A percentile compares a stretch with the other conserved stretches of the same genome.
Conservation (phyloP, 768 basidiomycete genomes). For the Rhizopogon roseolus region DNA sequence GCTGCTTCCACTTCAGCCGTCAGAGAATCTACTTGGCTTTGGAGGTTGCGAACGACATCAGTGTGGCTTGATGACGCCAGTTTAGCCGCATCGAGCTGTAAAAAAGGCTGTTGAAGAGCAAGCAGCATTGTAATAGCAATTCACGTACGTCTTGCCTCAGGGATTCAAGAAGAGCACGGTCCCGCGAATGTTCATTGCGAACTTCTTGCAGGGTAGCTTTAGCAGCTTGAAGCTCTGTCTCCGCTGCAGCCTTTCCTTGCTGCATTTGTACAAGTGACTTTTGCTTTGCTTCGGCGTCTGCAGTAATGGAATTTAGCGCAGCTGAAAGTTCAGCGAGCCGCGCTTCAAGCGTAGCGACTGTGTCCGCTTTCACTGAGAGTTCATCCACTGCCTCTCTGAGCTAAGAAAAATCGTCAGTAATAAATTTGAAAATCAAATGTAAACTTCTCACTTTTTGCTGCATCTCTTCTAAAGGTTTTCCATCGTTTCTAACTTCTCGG, state of each 20-base stretch:
- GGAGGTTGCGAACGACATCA: slow-evolving; percentile 43
- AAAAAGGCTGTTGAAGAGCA: slow-evolving; percentile 2
- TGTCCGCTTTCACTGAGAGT: slow-evolving; percentile 47
- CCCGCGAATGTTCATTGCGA: slow-evolving; percentile 21
- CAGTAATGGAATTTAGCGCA: slow-evolving; percentile 41
- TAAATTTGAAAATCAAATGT: not conserved
- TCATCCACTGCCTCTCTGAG: slow-evolving; percentile 54
- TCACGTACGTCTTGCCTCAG: slow-evolving; percentile 48
- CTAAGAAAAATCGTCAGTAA: slow-evolving; percentile 29
- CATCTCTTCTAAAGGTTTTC: slow-evolving; percentile 51
- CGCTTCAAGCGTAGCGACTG: slow-evolving; percentile 47
- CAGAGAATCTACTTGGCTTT: slow-evolving; percentile 44
- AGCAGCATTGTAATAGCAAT: not conserved
- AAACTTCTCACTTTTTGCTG: slow-evolving; percentile 49
- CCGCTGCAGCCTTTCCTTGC: slow-evolving; percentile 42
- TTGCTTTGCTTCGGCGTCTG: slow-evolving; percentile 46
- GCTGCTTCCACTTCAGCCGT: slow-evolving; percentile 45
- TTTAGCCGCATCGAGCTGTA: slow-evolving; percentile 51
- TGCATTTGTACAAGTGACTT: slow-evolving; percentile 42
- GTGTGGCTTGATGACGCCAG: slow-evolving; percentile 35
- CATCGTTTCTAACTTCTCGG: slow-evolving; percentile 61
- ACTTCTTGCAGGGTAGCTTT: slow-evolving; percentile 36
- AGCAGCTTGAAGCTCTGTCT: slow-evolving; percentile 41
- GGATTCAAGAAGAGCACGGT: slow-evolving; percentile 30
- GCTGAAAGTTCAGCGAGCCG: slow-evolving; percentile 45